These are phyloP conservation scores for Torulaspora franciscae DNA, from an alignment of 805 yeast species.

Conservation along the genomic window DNA sequence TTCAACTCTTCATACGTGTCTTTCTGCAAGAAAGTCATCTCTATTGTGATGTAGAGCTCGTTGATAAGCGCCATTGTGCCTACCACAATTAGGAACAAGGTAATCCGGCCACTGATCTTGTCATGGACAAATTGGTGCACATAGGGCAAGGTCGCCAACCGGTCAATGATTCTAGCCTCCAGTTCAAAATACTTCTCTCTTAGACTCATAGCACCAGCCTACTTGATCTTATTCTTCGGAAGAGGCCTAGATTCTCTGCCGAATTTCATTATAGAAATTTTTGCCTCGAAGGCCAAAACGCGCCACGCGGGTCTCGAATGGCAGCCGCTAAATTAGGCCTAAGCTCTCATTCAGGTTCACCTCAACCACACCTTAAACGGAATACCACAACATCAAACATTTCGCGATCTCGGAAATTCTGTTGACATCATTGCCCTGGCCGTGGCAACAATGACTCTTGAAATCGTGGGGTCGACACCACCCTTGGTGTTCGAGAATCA, in stretches of 20 bases:
- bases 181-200: constrained; percentile 18
- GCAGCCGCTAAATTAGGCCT: background rate
- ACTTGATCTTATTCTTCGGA: background rate
- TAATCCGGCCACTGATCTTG: constrained; percentile 33
- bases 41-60: constrained; percentile 33
- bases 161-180: constrained; percentile 20
- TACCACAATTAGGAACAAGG: constrained; percentile 29
- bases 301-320: constrained; percentile 5
- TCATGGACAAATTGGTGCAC: constrained; percentile 28
- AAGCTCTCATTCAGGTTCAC: too few relatives aligned
- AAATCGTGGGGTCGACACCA: background rate
- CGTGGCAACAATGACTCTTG: background rate
- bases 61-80: constrained; percentile 34
- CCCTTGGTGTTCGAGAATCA: constrained; percentile 1
- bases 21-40: constrained; percentile 33
- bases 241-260: background rate
- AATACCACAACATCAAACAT: too few relatives aligned
- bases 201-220: constrained; percentile 6
- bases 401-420: background rate
- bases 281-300: background rate
- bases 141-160: constrained; percentile 18
- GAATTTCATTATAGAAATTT: background rate
- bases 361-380: too few relatives aligned
- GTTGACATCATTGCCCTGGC: background rate
- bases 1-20: constrained; percentile 33